Evolutionary conservation across 2,329 filamentous ascomycete species (phyloP).

Genomic region (Cordyceps tenuipes): DNA sequence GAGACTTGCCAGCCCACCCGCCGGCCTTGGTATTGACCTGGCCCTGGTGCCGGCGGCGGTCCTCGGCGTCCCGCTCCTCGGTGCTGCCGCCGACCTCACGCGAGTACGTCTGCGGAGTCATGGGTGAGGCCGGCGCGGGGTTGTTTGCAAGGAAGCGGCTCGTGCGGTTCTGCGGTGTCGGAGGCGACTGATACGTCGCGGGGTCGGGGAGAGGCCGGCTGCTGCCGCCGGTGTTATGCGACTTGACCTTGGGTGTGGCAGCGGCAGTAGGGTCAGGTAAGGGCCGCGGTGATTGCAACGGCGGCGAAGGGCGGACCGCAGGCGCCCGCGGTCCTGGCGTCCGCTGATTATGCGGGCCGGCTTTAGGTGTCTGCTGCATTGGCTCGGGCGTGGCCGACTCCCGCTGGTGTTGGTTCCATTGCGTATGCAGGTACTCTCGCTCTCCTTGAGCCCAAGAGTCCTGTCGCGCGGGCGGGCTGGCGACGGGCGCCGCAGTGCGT

Average conservation of each 20-base stretch:
- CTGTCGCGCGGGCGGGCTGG: slow-evolving; percentile 43
- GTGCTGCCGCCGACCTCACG: slow-evolving; percentile 46
- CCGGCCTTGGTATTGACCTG: slow-evolving; percentile 54
- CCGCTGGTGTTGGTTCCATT: slow-evolving; percentile 37
- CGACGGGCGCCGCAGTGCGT: slow-evolving; percentile 18
- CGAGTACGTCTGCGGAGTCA: slow-evolving; percentile 42
- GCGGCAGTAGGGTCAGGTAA: slow-evolving; percentile 30
- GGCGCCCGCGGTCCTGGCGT: slow-evolving; percentile 12
- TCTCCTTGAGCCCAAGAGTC: slow-evolving; percentile 59
- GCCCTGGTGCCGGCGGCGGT: slow-evolving; percentile 48
- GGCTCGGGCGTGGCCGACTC: slow-evolving; percentile 22
- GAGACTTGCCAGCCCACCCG: slow-evolving; percentile 58
- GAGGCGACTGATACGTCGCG: slow-evolving; percentile 23
- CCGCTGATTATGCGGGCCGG: slow-evolving; percentile 9
- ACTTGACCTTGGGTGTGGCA: slow-evolving; percentile 23
- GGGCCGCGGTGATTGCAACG: slow-evolving; percentile 30
- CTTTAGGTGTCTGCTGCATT: slow-evolving; percentile 14
- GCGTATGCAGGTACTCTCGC: slow-evolving; percentile 52
- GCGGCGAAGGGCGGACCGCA: slow-evolving; percentile 13
- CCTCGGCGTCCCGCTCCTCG: slow-evolving; percentile 54
- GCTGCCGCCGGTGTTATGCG: slow-evolving; percentile 29
- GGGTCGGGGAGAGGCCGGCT: slow-evolving; percentile 47
- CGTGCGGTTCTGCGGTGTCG: slow-evolving; percentile 37
- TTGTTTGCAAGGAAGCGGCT: slow-evolving; percentile 50
- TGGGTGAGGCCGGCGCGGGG: slow-evolving; percentile 35